Conservation (phyloP, 805 yeast genomes). For the Wickerhamomyces canadensis region DNA sequence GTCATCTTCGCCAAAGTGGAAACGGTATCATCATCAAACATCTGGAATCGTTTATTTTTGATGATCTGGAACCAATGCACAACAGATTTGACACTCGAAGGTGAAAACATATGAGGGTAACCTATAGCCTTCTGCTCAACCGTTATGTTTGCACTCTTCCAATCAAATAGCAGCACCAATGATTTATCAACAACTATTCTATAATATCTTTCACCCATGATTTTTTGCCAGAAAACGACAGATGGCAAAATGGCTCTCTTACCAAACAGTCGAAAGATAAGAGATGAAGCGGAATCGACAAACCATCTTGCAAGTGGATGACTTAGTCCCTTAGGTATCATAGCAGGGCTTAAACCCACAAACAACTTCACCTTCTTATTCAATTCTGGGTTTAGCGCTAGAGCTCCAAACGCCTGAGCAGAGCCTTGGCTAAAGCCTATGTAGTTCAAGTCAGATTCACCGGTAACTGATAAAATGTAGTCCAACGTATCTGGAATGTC, state of each 20-base stretch:
- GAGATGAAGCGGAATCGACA: slow-evolving; percentile 64
- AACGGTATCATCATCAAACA: slow-evolving; percentile 55
- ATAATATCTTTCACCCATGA: slow-evolving; percentile 69
- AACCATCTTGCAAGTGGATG: slow-evolving; percentile 72
- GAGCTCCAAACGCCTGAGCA: slow-evolving; percentile 85
- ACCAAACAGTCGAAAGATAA: slow-evolving; percentile 71
- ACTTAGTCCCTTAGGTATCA: slow-evolving; percentile 82
- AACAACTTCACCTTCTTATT: slow-evolving; percentile 51
- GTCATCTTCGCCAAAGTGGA: slow-evolving; percentile 15
- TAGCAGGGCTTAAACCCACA: slow-evolving; percentile 89
- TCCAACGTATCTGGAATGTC: slow-evolving; percentile 85
- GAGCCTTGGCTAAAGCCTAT: slow-evolving; percentile 93
- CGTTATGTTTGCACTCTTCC: slow-evolving; percentile 65
- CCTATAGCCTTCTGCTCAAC: slow-evolving; percentile 61
- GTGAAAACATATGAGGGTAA: slow-evolving; percentile 77
- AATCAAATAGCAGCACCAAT: slow-evolving; percentile 56
- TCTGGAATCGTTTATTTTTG: slow-evolving; percentile 58
- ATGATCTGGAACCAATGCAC: slow-evolving; percentile 88
- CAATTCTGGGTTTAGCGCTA: slow-evolving; percentile 58
- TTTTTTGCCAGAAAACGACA: slow-evolving; percentile 62
- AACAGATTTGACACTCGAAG: slow-evolving; percentile 74
- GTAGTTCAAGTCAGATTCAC: slow-evolving; percentile 44
- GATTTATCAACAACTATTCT: slow-evolving; percentile 61
- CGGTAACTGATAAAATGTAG: slow-evolving; percentile 55
- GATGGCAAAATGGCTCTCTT: slow-evolving; percentile 70